Evolutionary conservation across 2,329 filamentous ascomycete species (phyloP).

Genomic region (Talaromyces verruculosus): DNA sequence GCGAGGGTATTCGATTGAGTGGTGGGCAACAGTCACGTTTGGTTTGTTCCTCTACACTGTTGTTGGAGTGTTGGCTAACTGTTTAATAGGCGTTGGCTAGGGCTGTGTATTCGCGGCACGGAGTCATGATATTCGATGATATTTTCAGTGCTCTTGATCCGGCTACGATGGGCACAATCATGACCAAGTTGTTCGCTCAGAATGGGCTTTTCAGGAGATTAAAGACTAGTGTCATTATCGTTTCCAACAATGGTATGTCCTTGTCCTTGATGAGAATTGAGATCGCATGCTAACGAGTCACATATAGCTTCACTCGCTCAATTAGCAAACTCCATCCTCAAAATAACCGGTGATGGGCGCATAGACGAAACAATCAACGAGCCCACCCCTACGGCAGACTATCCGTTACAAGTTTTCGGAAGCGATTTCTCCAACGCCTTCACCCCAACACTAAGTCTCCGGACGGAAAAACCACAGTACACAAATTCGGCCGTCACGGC

Average conservation of each 20-base stretch:
- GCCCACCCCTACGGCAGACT: not conserved
- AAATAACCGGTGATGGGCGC: not conserved
- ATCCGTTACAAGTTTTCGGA: not conserved
- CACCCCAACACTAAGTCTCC: not conserved
- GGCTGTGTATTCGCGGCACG: slow-evolving; percentile 49
- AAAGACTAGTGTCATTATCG: not conserved
- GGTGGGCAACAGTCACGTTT: slow-evolving; percentile 52
- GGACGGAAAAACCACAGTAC: not conserved
- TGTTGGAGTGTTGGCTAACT: not conserved
- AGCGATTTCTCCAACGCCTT: not conserved
- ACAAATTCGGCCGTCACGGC: not conserved
- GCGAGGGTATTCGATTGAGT: slow-evolving; percentile 53
- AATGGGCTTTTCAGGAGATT: slow-evolving; percentile 1
- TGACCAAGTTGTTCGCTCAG: not conserved
- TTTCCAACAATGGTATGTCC: not conserved
- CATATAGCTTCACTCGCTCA: not conserved
- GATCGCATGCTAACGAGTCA: not conserved
- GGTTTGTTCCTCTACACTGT: not conserved
- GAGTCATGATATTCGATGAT: slow-evolving; percentile 19
- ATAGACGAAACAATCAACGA: not conserved
- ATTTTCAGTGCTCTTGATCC: slow-evolving; percentile 19
- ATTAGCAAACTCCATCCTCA: not conserved
- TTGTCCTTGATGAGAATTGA: not conserved
- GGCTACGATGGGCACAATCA: slow-evolving; percentile 6
- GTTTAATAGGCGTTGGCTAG: slow-evolving; percentile 36